Conservation (phyloP, 2,329 filamentous ascomycete species). For the Septoria petroselini region DNA sequence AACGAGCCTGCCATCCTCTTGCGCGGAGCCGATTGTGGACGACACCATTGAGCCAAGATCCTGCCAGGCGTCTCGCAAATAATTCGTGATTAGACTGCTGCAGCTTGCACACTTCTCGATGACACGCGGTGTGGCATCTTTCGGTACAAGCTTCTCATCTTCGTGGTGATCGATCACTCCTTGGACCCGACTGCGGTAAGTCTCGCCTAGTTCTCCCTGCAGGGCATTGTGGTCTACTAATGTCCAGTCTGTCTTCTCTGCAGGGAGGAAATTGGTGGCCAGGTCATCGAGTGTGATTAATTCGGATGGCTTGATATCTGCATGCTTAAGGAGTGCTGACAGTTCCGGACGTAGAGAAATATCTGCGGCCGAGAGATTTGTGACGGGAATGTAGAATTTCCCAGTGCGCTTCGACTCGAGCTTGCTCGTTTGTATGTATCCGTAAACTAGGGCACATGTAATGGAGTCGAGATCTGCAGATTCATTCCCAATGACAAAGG, state of each 20-base stretch:
- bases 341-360: constrained; percentile 72
- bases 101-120: constrained; percentile 70
- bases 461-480: constrained; percentile 76
- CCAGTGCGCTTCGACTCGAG: constrained; percentile 46
- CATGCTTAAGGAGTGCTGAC: constrained; percentile 59
- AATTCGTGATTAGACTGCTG: constrained; percentile 64
- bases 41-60: constrained; percentile 39
- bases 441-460: constrained; percentile 68
- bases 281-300: constrained; percentile 65
- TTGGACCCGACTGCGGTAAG: constrained; percentile 54
- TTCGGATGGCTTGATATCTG: constrained; percentile 58
- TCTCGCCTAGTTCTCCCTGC: constrained; percentile 57
- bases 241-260: constrained; percentile 63
- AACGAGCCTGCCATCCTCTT: constrained; percentile 40
- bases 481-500: constrained; percentile 54
- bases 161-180: constrained; percentile 77
- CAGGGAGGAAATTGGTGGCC: constrained; percentile 42
- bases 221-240: constrained; percentile 78
- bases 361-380: constrained; percentile 66
- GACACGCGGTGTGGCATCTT: constrained; percentile 54
- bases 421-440: constrained; percentile 66
- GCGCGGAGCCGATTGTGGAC: constrained; percentile 44
- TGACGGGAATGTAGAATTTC: constrained; percentile 66
- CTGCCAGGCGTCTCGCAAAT: constrained; percentile 59
- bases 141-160: constrained; percentile 60